Evolutionary conservation across 495 filamentous ascomycete species (phyloP), one percentile per base, ranked within the genome.

Genomic region (Lasiosphaeriaceae sp.): DNA sequence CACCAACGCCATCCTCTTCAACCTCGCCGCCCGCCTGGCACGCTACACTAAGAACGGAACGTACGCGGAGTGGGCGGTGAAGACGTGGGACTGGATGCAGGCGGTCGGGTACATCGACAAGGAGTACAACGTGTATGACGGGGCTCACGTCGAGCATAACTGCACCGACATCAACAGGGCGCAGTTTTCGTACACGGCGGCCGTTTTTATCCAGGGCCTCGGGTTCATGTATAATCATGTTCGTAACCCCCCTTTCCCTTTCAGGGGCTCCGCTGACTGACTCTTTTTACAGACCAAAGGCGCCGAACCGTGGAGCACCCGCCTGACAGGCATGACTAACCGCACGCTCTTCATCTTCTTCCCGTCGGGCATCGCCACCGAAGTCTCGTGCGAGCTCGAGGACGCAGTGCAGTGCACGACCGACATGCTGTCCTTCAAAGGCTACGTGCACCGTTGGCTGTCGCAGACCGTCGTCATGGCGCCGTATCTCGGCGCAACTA

Each of bases 371-470:
- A 66, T 71, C 20, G 66, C 77, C 16, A 73, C 75, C 52, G 89
- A 92, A 64, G 59, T 78, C 39, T 73, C 82, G 11, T 92, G 89
- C 72, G 88, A 91, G 62, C 69, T 74, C 0, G 64, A 64, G 56
- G 23, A 62, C 72, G 35, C 62, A 3, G 60, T 70, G 24, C 72
- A 64, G 2, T 90, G 87, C 73, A 81, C 83, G 68, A 80, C 80
- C 19, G 88, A 92, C 61, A 84, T 88, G 71, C 76, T 76, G 16
- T 88, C 86, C 43, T 92, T 87, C 82, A 93, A 92, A 68, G 84
- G 85, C 41, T 89, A 89, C 68, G 73, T 91, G 6, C 74, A 87
- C 17, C 86, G 89, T 24, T 89, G 83, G 80, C 81, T 95, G 71
- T 84, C 80, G 31, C 73, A 80, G 24, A 78, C 86, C 7, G 82